A percentile compares a stretch with the other conserved stretches of the same genome.
Evolutionary conservation across 768 basidiomycete species (phyloP).

Genomic region (Hirschioporus abietinus): DNA sequence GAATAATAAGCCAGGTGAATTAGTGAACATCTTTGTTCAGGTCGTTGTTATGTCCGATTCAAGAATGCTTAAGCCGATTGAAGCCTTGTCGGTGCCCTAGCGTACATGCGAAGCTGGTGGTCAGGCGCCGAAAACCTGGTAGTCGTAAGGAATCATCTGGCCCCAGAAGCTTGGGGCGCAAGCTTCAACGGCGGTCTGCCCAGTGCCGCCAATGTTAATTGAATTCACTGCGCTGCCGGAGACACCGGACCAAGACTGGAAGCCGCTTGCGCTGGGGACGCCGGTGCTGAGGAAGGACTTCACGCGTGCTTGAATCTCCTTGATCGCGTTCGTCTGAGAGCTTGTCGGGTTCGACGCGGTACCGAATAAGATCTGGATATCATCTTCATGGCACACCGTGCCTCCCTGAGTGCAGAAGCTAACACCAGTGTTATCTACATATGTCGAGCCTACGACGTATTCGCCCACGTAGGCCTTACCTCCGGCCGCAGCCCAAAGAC

Average conservation of each 20-base stretch:
- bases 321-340: slow-evolving; percentile 51
- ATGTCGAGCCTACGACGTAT: slow-evolving; percentile 63
- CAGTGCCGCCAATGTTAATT: slow-evolving; percentile 55
- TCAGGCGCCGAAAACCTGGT: slow-evolving; percentile 46
- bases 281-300: slow-evolving; percentile 58
- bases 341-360: slow-evolving; percentile 50
- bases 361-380: slow-evolving; percentile 70
- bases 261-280: slow-evolving; percentile 51
- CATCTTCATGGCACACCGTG: slow-evolving; percentile 74
- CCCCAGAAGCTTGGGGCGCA: slow-evolving; percentile 72
- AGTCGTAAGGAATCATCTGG: slow-evolving; percentile 56
- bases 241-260: slow-evolving; percentile 47
- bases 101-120: neutral
- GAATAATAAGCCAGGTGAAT: neutral
- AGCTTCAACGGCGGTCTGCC: slow-evolving; percentile 45
- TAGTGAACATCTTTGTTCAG: neutral
- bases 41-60: neutral
- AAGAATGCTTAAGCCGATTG: neutral
- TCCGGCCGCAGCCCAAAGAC: slow-evolving; percentile 60
- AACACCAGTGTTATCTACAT: slow-evolving; percentile 55
- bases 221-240: slow-evolving; percentile 49
- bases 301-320: slow-evolving; percentile 68
- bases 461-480: slow-evolving; percentile 64
- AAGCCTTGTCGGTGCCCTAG: neutral
- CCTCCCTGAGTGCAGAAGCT: slow-evolving; percentile 52